Evolutionary conservation across 177 flowering plant species (phyloP), one percentile per base, ranked within the genome.

Genomic region (Tripterygium wilfordii): DNA sequence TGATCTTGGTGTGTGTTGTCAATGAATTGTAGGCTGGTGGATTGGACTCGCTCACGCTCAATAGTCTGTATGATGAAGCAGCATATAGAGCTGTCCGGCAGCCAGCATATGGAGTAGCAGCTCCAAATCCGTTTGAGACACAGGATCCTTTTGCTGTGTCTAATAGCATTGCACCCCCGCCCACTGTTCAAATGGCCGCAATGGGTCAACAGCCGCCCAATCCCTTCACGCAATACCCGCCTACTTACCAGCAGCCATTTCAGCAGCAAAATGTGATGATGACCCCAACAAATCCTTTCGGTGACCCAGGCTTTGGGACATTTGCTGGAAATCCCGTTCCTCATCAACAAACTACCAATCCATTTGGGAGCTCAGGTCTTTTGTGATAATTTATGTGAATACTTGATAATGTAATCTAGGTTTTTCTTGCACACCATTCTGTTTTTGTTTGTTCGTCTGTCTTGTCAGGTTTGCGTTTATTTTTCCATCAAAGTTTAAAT

Each of bases 91-190:
- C 87, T 19, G 49, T 83, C 45, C 82, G 68, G 61, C 92, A 80
- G 57, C 89, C 96, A 13, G 75, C 64, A 15, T 88, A 88, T 65
- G 99, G 96, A 60, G 65, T 68, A 6, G 70, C 90, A 18, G 79
- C 84, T 14, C 88, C 87, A 6, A 94, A 94, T 36, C 99, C 97
- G 17, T 94, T 94, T 54, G 96, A 74, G 65, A 75, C 71, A 3
- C 85, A 74, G 1, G 99, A 94, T 59, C 92, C 96, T 30, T 94
- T 94, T 74, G 67, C 91, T 10, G 28, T 70, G 49, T 79, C 99
- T 15, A 82, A 67, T 57, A 57, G 22, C 32, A 18, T 77, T 20
- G 65, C 90, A 37, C 72, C 86, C 7, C 85, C 89, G 38, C 47
- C 80, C 13, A 35, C 82, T 3, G 83, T 82, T 51, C 95, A 81